Evolutionary conservation across 495 filamentous ascomycete genomes (phyloP).

Genomic region (Aspergillus funiculosus): DNA sequence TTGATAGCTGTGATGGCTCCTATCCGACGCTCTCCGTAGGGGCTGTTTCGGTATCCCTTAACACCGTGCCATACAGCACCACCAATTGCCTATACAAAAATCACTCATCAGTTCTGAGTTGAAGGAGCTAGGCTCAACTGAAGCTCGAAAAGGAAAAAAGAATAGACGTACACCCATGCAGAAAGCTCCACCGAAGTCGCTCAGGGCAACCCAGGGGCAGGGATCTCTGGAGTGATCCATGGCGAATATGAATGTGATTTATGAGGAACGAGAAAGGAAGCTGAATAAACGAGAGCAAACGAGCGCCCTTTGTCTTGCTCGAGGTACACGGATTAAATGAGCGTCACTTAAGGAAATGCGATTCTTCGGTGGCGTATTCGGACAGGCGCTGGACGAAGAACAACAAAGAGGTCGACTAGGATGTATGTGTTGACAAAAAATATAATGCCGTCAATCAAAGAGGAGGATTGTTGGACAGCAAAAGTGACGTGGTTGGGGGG

Average conservation of each 20-base stretch:
- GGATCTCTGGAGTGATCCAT: slow-evolving; percentile 97
- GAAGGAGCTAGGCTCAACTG: neutral
- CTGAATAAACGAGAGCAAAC: slow-evolving; percentile 11
- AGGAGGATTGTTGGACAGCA: neutral
- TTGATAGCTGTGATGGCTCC: slow-evolving; percentile 97
- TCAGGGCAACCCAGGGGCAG: slow-evolving; percentile 93
- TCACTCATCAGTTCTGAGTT: slow-evolving; percentile 10
- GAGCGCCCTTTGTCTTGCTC: slow-evolving; percentile 10
- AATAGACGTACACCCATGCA: slow-evolving; percentile 90
- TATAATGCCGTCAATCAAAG: neutral
- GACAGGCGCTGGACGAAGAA: neutral
- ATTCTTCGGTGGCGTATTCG: slow-evolving; percentile 1
- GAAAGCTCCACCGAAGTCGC: slow-evolving; percentile 96
- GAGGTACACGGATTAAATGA: slow-evolving; percentile 9
- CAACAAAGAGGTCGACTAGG: neutral
- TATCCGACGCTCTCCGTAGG: slow-evolving; percentile 90
- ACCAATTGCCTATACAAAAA: slow-evolving; percentile 54
- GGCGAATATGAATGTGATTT: slow-evolving; percentile 17
- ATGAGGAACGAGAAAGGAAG: neutral
- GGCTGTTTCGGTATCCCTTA: slow-evolving; percentile 87
- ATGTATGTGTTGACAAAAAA: neutral
- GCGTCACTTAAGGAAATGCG: slow-evolving; percentile 2
- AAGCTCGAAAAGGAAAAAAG: neutral
- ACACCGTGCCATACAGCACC: slow-evolving; percentile 97
- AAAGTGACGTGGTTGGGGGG: slow-evolving; percentile 1